phyloP scores from a whole-genome alignment of 1,284 basidiomycete genomes.

The Naganishia sp. region DNA sequence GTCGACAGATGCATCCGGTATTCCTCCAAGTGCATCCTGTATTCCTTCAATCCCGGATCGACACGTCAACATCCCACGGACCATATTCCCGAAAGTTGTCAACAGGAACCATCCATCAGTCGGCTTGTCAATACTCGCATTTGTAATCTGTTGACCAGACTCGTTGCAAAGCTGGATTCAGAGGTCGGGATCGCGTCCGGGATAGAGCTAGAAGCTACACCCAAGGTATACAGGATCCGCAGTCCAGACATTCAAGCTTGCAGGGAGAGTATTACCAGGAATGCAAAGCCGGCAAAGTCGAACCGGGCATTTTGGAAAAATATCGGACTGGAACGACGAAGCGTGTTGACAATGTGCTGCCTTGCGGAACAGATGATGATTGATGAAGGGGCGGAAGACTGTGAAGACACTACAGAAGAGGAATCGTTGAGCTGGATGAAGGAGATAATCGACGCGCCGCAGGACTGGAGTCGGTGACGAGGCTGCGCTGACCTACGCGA shows the following conservation, averaged over 20 bases:
- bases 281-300: neutral
- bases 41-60: neutral
- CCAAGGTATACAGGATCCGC: neutral
- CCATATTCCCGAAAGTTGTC: no score
- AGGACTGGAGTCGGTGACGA: neutral
- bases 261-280: no score
- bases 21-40: neutral
- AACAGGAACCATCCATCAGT: neutral
- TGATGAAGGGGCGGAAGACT: neutral
- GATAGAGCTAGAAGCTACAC: neutral
- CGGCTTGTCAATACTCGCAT: constrained; percentile 3
- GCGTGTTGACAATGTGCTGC: constrained; percentile 3
- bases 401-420: neutral
- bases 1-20: neutral
- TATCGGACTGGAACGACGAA: constrained; percentile 10
- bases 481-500: no score
- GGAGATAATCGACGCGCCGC: neutral
- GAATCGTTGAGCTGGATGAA: constrained; percentile 2
- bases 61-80: no score
- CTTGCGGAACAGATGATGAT: constrained; percentile 18
- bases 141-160: constrained; percentile 4
- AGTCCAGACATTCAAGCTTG: no score
- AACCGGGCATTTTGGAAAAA: neutral
- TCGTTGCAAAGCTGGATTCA: neutral
- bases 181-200: neutral